Percentiles rank a stretch among this genome's conserved stretches.
phyloP scores from a whole-genome alignment of 805 yeast genomes.

The Geotrichum ghanense region DNA sequence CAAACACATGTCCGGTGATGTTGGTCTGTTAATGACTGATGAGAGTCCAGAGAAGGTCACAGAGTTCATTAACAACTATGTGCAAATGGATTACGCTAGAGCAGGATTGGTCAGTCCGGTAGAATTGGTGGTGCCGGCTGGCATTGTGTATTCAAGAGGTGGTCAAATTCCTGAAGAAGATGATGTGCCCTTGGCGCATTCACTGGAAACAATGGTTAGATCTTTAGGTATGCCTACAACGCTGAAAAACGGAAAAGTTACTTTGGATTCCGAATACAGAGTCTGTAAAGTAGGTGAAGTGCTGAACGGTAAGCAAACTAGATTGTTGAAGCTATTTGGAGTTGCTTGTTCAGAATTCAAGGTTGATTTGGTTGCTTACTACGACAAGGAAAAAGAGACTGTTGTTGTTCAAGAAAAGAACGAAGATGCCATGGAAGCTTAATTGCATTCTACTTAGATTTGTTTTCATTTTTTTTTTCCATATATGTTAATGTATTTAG shows the following conservation, averaged over 20 bases:
- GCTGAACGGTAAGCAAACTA: conserved; percentile 82
- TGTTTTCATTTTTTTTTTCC: conserved; percentile 1
- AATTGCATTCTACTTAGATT: not conserved
- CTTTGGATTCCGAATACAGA: conserved; percentile 58
- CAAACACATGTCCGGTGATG: conserved; percentile 57
- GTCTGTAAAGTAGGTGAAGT: conserved; percentile 75
- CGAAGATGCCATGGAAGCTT: not conserved
- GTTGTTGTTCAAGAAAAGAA: conserved; percentile 14
- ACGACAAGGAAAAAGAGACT: conserved; percentile 44
- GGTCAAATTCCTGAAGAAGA: conserved; percentile 85
- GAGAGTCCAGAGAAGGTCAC: conserved; percentile 82
- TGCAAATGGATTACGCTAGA: conserved; percentile 76
- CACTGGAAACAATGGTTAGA: conserved; percentile 87
- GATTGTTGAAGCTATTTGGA: conserved; percentile 89
- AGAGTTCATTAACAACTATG: conserved; percentile 72
- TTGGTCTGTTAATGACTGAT: conserved; percentile 82
- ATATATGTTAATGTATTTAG: not conserved
- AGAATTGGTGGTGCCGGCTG: conserved; percentile 77
- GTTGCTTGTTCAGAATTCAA: conserved; percentile 87
- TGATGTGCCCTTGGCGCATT: conserved; percentile 93
- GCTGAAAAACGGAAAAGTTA: conserved; percentile 80
- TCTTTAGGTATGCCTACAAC: conserved; percentile 85
- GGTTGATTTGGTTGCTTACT: conserved; percentile 68
- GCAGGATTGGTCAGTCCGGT: conserved; percentile 80
- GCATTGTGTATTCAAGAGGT: conserved; percentile 88